Base-by-base conservation (phyloP, 805 yeast genomes). In the Blastobotrys americana region DNA sequence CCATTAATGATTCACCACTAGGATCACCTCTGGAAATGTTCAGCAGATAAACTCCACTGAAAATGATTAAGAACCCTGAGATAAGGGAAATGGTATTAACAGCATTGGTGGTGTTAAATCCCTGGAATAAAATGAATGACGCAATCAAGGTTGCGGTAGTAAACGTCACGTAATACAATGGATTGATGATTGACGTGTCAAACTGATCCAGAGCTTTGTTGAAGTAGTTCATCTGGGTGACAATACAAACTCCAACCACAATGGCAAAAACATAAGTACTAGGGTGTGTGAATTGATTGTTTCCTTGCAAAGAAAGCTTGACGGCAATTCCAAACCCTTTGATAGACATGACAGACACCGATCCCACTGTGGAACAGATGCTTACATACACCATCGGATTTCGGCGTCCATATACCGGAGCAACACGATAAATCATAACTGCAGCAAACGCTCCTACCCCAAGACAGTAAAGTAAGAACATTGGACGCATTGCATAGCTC, bases 281-380 rank as follows among this genome's bases (percentile, higher is more conserved):
- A 5, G 82, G 69, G 57, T 87, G 93, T 2, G 86, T 74, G 64
- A 87, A 85, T 69, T 87, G 96, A 66, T 88, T 87, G 65, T 80
- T 84, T 5, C 96, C 96, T 34, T 77, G 69, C 17, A 87, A 69
- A 1, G 96, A 85, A 59, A 87, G 74, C 66, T 87, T 87, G 58
- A 87, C 70, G 1, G 96, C 96, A 55, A 87, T 83, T 28, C 96
- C 96, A 66, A 87, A 87, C 0, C 95, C 96, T 68, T 87, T 87
- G 66, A 87, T 88, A 21, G 94, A 72, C 84, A 89, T 88, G 43
- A 87, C 95, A 3, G 93, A 82, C 41, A 87, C 82, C 2, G 95
- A 84, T 1, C 96, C 96, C 45, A 86, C 96, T 2, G 86, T 71
- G 2, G 95, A 84, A 65, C 96, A 87, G 57, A 87, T 86, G 5